Base-by-base conservation (phyloP, 331 rosid genomes). In the Malus hybrid region DNA sequence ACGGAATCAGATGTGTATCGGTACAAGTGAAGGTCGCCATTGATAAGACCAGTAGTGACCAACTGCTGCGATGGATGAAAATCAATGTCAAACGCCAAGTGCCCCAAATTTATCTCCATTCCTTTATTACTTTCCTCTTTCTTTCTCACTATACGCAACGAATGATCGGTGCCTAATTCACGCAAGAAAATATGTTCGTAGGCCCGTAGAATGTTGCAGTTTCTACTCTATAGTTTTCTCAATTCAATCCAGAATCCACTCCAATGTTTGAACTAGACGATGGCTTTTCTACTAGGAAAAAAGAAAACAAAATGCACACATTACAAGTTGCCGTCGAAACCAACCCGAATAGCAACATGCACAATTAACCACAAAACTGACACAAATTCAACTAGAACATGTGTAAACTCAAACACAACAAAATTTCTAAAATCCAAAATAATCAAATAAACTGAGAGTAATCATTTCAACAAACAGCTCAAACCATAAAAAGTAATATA, bases 41-140 rank as follows among this genome's bases (percentile, higher is more conserved):
- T 78, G 62, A 92, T 87, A 66, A 92, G 88, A 55, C 84, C 96
- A 0, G 93, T 80, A 8, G 88, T 81, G 60, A 92, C 87, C 14
- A 90, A 87, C 20, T 73, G 83, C 6, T 87, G 86, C 0, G 92
- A 88, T 11, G 96, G 88, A 79, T 92, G 94, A 74, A 92, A 92
- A 80, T 92, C 97, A 18, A 92, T 67, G 79, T 92, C 96, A 52
- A 90, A 92, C 10, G 93, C 86, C 36, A 83, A 81, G 18, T 78
- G 77, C 44, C 82, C 97, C 81, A 92, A 85, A 70, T 78, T 80
- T 81, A 90, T 82, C 73, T 92, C 97, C 96, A 88, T 88, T 79
- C 65, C 65, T 48, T 16, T 63, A 6, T 6, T 15, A 54, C 50
- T 32, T 24, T 28, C 46, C 27, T 31, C 64, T 28, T 62, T 28